Percentiles rank a stretch among this genome's conserved stretches.
Evolutionary conservation across 2,329 filamentous ascomycete species (phyloP).

Genomic region (Sarocladium oryzae): DNA sequence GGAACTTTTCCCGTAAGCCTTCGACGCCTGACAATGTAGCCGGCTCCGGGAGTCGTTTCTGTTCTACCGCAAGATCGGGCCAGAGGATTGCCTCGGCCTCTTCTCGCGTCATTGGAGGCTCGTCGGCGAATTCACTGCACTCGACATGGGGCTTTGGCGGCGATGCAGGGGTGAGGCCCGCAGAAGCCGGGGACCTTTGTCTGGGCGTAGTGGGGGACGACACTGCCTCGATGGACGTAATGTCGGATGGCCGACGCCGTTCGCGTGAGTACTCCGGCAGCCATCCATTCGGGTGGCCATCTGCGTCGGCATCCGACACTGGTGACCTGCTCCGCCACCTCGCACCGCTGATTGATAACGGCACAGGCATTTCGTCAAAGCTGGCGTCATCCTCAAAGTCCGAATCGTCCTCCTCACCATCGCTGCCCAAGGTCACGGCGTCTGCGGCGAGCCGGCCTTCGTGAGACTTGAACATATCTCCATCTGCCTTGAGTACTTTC

Average conservation of each 20-base stretch:
- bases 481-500: constrained; percentile 23
- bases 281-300: constrained; percentile 16
- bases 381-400: constrained; percentile 14
- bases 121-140: constrained; percentile 17
- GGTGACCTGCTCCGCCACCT: not conserved
- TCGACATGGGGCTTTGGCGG: constrained; percentile 9
- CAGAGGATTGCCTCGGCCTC: constrained; percentile 33
- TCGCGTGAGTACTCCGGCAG: not conserved
- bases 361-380: constrained; percentile 14
- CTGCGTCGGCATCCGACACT: constrained; percentile 8
- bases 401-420: constrained; percentile 14
- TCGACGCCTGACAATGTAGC: constrained; percentile 16
- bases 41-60: not conserved
- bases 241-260: not conserved
- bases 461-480: not conserved
- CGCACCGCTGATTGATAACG: constrained; percentile 11
- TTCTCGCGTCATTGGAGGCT: constrained; percentile 31
- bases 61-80: constrained; percentile 23
- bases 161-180: not conserved
- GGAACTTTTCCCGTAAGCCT: constrained; percentile 34
- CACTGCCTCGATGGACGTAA: not conserved
- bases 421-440: constrained; percentile 23
- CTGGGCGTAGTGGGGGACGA: constrained; percentile 7
- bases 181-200: not conserved
- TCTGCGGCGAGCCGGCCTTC: constrained; percentile 15